Percentiles rank a stretch among this genome's conserved stretches.
Evolutionary conservation across 768 basidiomycete species (phyloP).

Genomic region (Tylopilus sp.): DNA sequence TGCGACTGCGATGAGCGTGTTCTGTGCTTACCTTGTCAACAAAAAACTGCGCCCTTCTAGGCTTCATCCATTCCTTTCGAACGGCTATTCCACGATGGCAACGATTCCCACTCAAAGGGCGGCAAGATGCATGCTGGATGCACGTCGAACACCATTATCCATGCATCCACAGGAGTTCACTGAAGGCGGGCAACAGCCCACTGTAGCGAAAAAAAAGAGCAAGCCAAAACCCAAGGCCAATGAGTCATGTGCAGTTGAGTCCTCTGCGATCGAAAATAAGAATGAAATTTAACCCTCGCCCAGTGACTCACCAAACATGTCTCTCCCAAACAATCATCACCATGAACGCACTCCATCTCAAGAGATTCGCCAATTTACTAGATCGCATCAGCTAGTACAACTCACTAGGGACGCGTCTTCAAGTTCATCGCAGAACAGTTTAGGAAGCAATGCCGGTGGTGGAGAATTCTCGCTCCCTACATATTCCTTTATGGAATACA

Average conservation of each 20-base stretch:
- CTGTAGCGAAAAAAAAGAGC: not conserved
- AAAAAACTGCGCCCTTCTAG: conserved; percentile 9
- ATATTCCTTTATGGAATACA: conserved; percentile 39
- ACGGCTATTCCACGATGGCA: conserved; percentile 12
- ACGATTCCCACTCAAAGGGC: not conserved
- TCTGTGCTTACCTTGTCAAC: conserved; percentile 11
- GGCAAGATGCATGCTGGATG: not conserved
- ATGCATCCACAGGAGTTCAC: not conserved
- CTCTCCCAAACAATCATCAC: not conserved
- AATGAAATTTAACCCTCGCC: not conserved
- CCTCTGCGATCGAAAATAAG: not conserved
- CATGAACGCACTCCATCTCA: not conserved
- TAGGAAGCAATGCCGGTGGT: not conserved
- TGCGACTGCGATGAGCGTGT: conserved; percentile 7
- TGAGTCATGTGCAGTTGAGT: conserved; percentile 13
- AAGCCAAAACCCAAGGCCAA: not conserved
- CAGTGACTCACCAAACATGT: not conserved
- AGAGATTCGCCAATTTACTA: not conserved
- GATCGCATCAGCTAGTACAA: not conserved
- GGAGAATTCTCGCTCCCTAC: conserved; percentile 21
- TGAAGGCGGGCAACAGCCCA: not conserved
- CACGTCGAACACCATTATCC: not conserved
- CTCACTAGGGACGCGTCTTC: not conserved
- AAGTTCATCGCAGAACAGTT: conserved; percentile 3
- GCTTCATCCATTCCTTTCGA: conserved; percentile 16